Evolutionary conservation across 1,284 basidiomycete genomes (phyloP), one percentile per base, ranked within the genome.

Genomic region (Naganishia sp.): DNA sequence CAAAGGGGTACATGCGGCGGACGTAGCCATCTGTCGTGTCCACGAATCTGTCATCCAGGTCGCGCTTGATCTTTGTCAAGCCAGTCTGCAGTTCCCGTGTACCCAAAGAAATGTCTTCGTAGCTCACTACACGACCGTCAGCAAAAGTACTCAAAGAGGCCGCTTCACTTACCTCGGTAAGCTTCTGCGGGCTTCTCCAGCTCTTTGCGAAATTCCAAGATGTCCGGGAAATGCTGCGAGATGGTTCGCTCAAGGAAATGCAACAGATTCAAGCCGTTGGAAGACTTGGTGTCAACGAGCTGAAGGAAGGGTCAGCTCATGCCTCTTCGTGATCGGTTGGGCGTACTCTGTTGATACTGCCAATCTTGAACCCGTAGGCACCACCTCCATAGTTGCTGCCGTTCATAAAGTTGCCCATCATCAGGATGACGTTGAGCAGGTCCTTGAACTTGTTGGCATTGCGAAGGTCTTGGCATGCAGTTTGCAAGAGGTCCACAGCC

Each of bases 361-460:
- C 93, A 68, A 98, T 88, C 75, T 91, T 88, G 86, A 99, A 99
- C 65, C 95, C 95, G 74, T 93, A 96, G 0, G 96, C 96, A 32
- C 94, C 95, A 68, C 95, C 95, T 77, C 97, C 97, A 73, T 94
- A 86, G 69, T 94, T 94, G 49, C 92, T 91, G 28, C 94, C 93
- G 76, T 99, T 99, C 87, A 99, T 93, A 77, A 93, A 99, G 78
- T 99, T 99, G 68, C 95, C 95, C 75, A 99, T 87, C 72, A 96
- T 85, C 13, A 99, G 85, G 70, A 99, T 95, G 53, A 97, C 58
- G 21, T 72, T 51, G 55, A 74, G 85, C 41, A 96, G 80, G 74
- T 94, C 90, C 72, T 92, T 92, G 82, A 97, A 95, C 54, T 85
- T 82, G 71, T 86, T 87, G 28, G 94, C 92, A 54, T 88, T 81